Evolutionary conservation across 2,329 filamentous ascomycete genomes (phyloP).

Genomic region (Geosmithia putterillii): DNA sequence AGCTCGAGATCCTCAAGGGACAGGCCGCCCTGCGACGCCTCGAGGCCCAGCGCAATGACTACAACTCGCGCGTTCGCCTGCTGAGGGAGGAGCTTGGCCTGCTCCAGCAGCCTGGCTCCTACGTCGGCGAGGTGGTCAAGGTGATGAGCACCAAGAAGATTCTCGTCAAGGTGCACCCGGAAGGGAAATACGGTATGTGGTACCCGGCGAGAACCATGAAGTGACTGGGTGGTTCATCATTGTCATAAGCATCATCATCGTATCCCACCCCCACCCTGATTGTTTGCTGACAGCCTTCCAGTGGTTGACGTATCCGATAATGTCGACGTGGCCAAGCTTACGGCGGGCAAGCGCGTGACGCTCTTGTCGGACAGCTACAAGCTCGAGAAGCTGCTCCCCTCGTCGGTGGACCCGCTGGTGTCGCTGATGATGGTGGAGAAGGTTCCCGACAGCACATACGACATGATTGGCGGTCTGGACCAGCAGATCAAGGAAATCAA

Average conservation of each 20-base stretch:
- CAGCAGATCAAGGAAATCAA: constrained; percentile 99
- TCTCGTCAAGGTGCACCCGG: constrained; percentile 94
- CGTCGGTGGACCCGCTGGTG: constrained; percentile 93
- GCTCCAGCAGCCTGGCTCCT: constrained; percentile 92
- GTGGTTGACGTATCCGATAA: constrained; percentile 92
- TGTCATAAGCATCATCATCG: no score
- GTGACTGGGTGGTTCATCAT: not conserved
- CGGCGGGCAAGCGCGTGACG: constrained; percentile 92
- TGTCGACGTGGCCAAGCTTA: constrained; percentile 92
- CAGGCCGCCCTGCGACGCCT: constrained; percentile 89
- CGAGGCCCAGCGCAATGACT: constrained; percentile 97
- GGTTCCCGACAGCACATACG: constrained; percentile 98
- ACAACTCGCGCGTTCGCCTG: constrained; percentile 94
- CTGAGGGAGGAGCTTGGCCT: constrained; percentile 90
- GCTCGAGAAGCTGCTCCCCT: constrained; percentile 95
- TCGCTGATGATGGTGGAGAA: constrained; percentile 99
- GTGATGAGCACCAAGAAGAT: constrained; percentile 99
- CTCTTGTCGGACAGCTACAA: constrained; percentile 96
- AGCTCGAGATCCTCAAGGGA: constrained; percentile 99
- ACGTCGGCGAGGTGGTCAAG: constrained; percentile 99
- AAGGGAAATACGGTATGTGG: constrained; percentile 87
- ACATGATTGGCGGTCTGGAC: constrained; percentile 98
- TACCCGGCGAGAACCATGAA: not conserved
- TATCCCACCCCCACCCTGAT: no score
- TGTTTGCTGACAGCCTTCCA: constrained; percentile 25